These are phyloP conservation scores for Chlorella sp. DNA, from an alignment of 139 green algal genomes.

Conservation along the genomic window DNA sequence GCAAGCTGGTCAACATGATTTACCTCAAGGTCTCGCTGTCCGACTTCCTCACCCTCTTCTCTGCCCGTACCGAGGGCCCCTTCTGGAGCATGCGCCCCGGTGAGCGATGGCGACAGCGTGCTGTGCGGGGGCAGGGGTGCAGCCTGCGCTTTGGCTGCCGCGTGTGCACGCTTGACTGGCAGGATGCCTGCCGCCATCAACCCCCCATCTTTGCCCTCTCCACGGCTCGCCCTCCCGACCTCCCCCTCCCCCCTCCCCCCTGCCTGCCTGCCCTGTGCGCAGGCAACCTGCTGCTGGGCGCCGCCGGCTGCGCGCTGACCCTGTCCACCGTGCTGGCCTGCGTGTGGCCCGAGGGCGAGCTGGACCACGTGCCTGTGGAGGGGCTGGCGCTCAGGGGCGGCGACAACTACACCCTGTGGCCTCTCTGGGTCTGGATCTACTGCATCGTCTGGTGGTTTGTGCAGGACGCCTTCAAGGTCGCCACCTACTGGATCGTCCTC, in stretches of 20 bases:
- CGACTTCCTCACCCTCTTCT: constrained; percentile 91
- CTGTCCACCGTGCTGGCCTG: constrained; percentile 77
- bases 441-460: constrained; percentile 81
- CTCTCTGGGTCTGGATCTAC: constrained; percentile 86
- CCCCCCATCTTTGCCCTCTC: too few species aligned
- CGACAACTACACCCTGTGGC: constrained; percentile 51
- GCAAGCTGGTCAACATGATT: constrained; percentile 79
- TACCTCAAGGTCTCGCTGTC: constrained; percentile 90
- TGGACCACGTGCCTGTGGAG: constrained; percentile 40
- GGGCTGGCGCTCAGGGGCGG: constrained; percentile 45
- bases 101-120: too few species aligned
- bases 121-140: too few species aligned
- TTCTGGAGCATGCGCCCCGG: constrained; percentile 69
- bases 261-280: too few species aligned
- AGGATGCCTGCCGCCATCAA: too few species aligned
- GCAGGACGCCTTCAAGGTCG: constrained; percentile 79
- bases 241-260: too few species aligned
- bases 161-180: too few species aligned
- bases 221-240: too few species aligned
- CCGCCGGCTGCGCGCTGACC: constrained; percentile 58
- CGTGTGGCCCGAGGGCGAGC: constrained; percentile 69
- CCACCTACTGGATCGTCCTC: constrained; percentile 60
- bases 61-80: constrained; percentile 75
- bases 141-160: too few species aligned
- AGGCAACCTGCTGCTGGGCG: constrained; percentile 48